phyloP scores from a whole-genome alignment of 495 filamentous ascomycete species.

The Penicillium tannophilum region DNA sequence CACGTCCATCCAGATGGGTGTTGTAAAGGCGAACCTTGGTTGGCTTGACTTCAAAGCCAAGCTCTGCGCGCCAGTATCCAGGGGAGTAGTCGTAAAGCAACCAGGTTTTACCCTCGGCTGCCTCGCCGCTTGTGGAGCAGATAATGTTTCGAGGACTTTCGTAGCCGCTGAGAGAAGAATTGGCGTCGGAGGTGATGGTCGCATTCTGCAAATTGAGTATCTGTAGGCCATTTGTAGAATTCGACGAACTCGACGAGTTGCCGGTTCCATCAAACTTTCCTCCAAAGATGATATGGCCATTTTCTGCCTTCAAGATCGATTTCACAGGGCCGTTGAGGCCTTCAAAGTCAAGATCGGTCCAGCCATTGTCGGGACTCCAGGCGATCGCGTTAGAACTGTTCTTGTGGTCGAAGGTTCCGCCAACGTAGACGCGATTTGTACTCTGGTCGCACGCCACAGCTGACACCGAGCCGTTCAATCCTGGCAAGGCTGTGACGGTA shows the following conservation, averaged over 20 bases:
- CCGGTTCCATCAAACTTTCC: constrained; percentile 91
- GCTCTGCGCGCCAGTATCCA: constrained; percentile 83
- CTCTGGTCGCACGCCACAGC: constrained; percentile 80
- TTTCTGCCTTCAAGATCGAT: constrained; percentile 75
- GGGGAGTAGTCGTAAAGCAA: constrained; percentile 75
- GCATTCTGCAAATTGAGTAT: constrained; percentile 81
- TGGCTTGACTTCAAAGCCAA: constrained; percentile 79
- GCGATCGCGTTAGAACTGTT: constrained; percentile 88
- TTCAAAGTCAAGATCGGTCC: constrained; percentile 84
- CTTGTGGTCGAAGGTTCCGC: constrained; percentile 76
- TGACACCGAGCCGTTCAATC: constrained; percentile 78
- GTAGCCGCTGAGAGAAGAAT: constrained; percentile 64
- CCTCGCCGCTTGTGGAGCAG: constrained; percentile 68
- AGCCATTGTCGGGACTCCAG: constrained; percentile 69
- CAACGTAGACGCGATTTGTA: constrained; percentile 86
- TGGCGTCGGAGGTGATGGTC: constrained; percentile 65
- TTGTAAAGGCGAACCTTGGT: constrained; percentile 90
- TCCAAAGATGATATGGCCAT: constrained; percentile 87
- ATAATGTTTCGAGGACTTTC: constrained; percentile 80
- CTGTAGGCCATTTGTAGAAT: constrained; percentile 63
- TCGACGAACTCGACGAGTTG: constrained; percentile 61
- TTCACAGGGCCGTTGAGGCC: constrained; percentile 94
- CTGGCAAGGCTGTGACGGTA: constrained; percentile 68
- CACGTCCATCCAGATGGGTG: constrained; percentile 80
- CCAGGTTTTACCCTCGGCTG: constrained; percentile 77